phyloP scores from a whole-genome alignment of 768 basidiomycete species.

The Psilocybe azurescens region DNA sequence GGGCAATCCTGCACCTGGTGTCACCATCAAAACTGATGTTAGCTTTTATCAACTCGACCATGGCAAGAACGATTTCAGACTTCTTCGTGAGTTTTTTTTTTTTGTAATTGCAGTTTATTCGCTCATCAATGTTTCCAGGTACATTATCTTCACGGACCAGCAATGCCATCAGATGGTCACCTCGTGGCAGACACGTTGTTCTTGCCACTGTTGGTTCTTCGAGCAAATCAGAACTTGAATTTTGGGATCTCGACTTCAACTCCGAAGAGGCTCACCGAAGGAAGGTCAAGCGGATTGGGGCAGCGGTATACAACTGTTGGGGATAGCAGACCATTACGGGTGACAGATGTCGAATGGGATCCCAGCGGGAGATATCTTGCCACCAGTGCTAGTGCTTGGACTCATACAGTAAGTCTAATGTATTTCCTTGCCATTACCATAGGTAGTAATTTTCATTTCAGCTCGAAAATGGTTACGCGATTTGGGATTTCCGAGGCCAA shows the following conservation, averaged over 20 bases:
- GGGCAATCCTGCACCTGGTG: constrained; percentile 86
- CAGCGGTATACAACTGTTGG: constrained; percentile 82
- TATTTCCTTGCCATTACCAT: background rate
- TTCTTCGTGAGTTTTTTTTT: constrained; percentile 65
- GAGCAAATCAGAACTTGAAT: constrained; percentile 95
- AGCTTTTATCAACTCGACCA: constrained; percentile 95
- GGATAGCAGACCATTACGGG: constrained; percentile 94
- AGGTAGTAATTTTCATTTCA: constrained; percentile 32
- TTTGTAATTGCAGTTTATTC: background rate
- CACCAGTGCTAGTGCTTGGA: constrained; percentile 95
- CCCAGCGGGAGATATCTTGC: constrained; percentile 93
- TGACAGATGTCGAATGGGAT: constrained; percentile 99
- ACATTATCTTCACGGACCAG: constrained; percentile 82
- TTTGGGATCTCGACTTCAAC: constrained; percentile 97
- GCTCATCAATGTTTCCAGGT: constrained; percentile 45
- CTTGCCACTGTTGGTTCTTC: constrained; percentile 96
- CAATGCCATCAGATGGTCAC: constrained; percentile 97
- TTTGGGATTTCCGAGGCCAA: constrained; percentile 99
- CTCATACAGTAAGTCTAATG: constrained; percentile 69
- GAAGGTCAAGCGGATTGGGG: constrained; percentile 80
- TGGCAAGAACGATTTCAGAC: constrained; percentile 92
- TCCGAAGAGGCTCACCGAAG: constrained; percentile 55
- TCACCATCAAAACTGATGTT: constrained; percentile 95
- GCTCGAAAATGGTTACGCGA: constrained; percentile 95
- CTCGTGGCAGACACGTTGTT: constrained; percentile 93